These are phyloP conservation scores for Solanum chiquidenum DNA, from an alignment of 257 asterid genomes.

Conservation along the genomic window DNA sequence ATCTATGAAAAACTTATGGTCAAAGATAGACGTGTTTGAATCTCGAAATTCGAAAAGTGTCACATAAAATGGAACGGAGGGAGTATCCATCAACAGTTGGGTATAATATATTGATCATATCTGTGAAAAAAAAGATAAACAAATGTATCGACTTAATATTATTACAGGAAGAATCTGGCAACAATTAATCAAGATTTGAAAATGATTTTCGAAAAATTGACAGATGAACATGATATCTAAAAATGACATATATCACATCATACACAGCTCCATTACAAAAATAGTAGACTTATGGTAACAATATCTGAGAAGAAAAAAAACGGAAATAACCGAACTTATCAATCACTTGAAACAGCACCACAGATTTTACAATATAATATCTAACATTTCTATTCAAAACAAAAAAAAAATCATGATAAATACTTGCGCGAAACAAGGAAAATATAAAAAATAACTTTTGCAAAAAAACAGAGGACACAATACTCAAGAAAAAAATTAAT, in stretches of 20 bases:
- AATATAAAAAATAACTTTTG: background rate
- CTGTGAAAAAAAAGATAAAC: conserved; percentile 6
- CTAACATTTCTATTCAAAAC: background rate
- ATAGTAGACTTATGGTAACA: conserved; percentile 10
- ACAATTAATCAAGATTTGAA: conserved; percentile 4
- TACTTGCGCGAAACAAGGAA: background rate
- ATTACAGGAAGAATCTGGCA: conserved; percentile 1
- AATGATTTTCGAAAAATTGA: conserved; percentile 8
- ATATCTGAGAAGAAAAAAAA: background rate
- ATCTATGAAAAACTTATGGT: too few species aligned
- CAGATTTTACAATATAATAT: background rate
- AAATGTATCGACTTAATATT: background rate
- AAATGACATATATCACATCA: conserved; percentile 20
- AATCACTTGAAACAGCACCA: conserved; percentile 10
- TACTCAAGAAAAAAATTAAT: background rate
- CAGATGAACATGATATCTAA: background rate
- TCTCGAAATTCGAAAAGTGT: too few species aligned
- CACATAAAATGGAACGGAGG: too few species aligned
- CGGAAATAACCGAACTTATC: conserved; percentile 24
- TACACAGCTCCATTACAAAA: conserved; percentile 18
- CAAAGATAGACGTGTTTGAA: too few species aligned
- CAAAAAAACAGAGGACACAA: background rate
- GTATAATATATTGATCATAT: background rate
- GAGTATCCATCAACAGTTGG: background rate
- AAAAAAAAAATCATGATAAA: background rate